A percentile compares a stretch with the other conserved stretches of the same genome.
phyloP scores from a whole-genome alignment of 306 rosid species.

The Dalbergia oliveri region DNA sequence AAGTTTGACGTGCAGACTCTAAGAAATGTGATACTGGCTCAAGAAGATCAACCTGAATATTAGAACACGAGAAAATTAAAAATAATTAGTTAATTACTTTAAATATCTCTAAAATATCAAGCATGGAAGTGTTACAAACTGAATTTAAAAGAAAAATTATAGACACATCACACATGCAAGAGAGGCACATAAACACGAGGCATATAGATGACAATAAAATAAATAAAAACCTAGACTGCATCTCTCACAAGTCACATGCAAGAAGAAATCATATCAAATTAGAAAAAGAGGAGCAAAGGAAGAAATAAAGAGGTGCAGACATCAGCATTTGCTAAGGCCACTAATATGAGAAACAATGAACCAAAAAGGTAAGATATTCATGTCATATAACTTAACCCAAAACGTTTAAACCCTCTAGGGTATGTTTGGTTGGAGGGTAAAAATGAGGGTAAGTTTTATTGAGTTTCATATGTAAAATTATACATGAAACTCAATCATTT shows the following conservation, averaged over 20 bases:
- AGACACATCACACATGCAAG: not conserved
- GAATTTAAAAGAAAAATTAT: not conserved
- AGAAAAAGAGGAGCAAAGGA: not conserved
- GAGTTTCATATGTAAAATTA: no score
- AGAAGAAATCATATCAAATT: not conserved
- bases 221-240: slow-evolving; percentile 21
- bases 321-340: slow-evolving; percentile 16
- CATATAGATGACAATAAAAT: slow-evolving; percentile 24
- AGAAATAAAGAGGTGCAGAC: not conserved
- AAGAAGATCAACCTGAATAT: slow-evolving; percentile 89
- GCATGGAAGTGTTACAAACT: not conserved
- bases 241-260: slow-evolving; percentile 11
- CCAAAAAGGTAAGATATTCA: slow-evolving; percentile 1
- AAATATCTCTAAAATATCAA: slow-evolving; percentile 32
- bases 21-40: slow-evolving; percentile 97
- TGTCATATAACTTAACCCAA: not conserved
- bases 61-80: slow-evolving; percentile 23
- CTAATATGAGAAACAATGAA: not conserved
- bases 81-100: slow-evolving; percentile 14
- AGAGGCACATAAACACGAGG: slow-evolving; percentile 14
- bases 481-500: no score
- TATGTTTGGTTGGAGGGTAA: no score
- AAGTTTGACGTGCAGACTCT: slow-evolving; percentile 82
- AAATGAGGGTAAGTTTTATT: no score
- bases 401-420: not conserved